Percentiles rank a stretch among this genome's conserved stretches.
Evolutionary conservation across 73 alveolate genomes (phyloP).

Genomic region (Stentor coeruleus): DNA sequence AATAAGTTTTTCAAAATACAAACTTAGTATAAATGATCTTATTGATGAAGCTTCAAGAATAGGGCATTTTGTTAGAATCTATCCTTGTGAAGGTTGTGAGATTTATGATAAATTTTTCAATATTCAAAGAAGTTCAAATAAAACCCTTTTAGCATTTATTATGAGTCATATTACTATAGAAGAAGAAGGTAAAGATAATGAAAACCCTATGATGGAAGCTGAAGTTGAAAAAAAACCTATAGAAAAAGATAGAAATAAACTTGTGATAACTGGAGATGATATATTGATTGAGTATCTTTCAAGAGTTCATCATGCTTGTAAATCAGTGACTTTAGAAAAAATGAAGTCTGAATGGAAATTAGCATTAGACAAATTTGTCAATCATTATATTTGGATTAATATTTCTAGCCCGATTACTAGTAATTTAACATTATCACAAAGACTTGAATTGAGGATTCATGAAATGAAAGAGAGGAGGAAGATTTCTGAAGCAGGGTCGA

Average conservation of each 20-base stretch:
- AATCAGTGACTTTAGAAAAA: not conserved
- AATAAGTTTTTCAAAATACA: no score
- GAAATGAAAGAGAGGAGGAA: slow-evolving; percentile 26
- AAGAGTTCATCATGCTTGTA: not conserved
- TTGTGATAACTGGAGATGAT: slow-evolving; percentile 28
- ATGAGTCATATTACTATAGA: no score
- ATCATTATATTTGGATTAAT: not conserved
- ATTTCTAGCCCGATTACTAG: not conserved
- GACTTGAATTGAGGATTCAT: not conserved
- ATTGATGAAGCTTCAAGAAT: slow-evolving; percentile 39
- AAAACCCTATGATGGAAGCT: no score
- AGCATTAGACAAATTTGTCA: slow-evolving; percentile 7
- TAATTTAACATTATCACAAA: not conserved
- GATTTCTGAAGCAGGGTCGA: no score
- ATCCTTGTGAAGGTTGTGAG: slow-evolving; percentile 39
- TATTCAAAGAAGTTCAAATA: slow-evolving; percentile 43
- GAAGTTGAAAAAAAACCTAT: no score
- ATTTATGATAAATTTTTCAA: slow-evolving; percentile 40
- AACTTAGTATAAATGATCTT: slow-evolving; percentile 35
- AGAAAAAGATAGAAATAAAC: no score
- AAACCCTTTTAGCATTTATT: no score
- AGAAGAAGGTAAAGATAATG: no score
- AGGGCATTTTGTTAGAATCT: slow-evolving; percentile 55
- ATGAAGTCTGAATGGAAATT: not conserved
- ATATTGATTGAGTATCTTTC: slow-evolving; percentile 25